Evolutionary conservation across 345 rosid species (phyloP).

Genomic region (Geranium brycei): DNA sequence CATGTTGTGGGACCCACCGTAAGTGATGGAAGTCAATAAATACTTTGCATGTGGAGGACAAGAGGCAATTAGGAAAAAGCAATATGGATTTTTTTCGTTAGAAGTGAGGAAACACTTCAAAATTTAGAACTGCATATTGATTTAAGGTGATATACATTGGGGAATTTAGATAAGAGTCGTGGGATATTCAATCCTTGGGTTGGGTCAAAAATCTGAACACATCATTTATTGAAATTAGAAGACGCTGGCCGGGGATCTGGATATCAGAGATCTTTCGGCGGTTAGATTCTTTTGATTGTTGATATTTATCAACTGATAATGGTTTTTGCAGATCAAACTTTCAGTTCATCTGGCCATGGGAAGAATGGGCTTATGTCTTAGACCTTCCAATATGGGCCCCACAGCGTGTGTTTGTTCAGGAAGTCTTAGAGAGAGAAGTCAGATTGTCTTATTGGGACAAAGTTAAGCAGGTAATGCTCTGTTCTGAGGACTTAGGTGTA

Average conservation of each 20-base stretch:
- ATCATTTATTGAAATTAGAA: too few relatives aligned
- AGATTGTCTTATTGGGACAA: slow-evolving; percentile 98
- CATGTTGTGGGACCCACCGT: too few relatives aligned
- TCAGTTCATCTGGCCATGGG: slow-evolving; percentile 99
- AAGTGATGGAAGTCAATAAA: too few relatives aligned
- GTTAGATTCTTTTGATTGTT: neutral
- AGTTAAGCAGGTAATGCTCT: slow-evolving; percentile 66
- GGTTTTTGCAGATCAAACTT: slow-evolving; percentile 66
- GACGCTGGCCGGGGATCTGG: neutral
- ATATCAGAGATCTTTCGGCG: too few relatives aligned
- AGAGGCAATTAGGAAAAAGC: too few relatives aligned
- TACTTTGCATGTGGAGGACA: too few relatives aligned
- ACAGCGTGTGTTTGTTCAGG: slow-evolving; percentile 93
- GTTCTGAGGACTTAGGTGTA: neutral
- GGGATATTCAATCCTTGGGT: neutral
- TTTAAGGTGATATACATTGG: too few relatives aligned
- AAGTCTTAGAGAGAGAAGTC: slow-evolving; percentile 92
- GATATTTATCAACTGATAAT: neutral
- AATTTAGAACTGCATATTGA: too few relatives aligned
- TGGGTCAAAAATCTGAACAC: neutral
- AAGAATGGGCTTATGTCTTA: slow-evolving; percentile 94
- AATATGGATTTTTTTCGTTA: too few relatives aligned
- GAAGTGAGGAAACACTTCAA: too few relatives aligned
- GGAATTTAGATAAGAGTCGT: neutral
- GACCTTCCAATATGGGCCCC: slow-evolving; percentile 99